phyloP scores from a whole-genome alignment of 2,329 filamentous ascomycete species.

The Endoconidiophora laricicola region DNA sequence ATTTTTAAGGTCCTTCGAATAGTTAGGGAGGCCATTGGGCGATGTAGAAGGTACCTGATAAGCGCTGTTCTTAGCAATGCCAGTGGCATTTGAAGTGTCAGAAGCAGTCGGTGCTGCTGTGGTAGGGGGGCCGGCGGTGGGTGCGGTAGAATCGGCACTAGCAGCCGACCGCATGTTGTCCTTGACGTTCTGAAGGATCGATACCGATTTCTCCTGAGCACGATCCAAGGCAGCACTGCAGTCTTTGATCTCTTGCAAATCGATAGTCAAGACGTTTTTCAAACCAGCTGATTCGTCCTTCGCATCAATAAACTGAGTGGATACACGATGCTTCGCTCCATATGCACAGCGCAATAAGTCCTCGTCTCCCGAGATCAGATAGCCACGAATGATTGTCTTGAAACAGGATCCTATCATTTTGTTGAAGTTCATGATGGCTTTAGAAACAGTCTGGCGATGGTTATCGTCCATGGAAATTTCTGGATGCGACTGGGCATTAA shows the following conservation, averaged over 20 bases:
- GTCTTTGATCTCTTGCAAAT: neutral
- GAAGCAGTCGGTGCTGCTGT: neutral
- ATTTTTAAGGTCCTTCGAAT: slow-evolving; percentile 27
- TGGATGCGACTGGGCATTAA: neutral
- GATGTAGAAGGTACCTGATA: slow-evolving; percentile 25
- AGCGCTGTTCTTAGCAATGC: slow-evolving; percentile 1
- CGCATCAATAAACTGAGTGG: neutral
- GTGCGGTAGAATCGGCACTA: neutral
- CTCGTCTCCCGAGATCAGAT: no score
- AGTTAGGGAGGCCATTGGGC: slow-evolving; percentile 42
- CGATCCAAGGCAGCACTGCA: neutral
- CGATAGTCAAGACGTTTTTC: slow-evolving; percentile 1
- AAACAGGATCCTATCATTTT: no score
- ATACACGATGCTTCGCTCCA: neutral
- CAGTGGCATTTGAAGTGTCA: neutral
- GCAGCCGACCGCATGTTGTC: neutral
- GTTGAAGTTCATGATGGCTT: no score
- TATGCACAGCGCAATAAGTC: neutral
- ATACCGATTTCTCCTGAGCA: neutral
- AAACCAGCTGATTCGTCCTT: neutral
- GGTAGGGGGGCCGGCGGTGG: neutral
- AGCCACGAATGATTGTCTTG: no score
- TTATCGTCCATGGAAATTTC: neutral
- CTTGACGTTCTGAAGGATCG: neutral
- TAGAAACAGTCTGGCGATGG: no score